These are phyloP conservation scores for Podospora fimiseda DNA, from an alignment of 495 filamentous ascomycete species.

Conservation along the genomic window DNA sequence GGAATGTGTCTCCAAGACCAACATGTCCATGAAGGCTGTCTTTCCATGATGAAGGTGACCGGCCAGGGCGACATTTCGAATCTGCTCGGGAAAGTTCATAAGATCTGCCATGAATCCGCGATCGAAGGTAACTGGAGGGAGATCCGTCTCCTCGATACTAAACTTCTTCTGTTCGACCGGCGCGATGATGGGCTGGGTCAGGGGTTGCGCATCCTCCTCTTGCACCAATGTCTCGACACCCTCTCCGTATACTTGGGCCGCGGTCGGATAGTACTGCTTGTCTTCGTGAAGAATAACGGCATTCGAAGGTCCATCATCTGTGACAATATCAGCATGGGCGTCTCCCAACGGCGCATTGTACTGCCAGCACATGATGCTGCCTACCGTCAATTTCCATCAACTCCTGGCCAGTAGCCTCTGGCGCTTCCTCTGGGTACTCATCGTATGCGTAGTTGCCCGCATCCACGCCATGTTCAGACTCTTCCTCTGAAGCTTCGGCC, in stretches of 20 bases:
- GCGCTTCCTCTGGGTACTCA: slow-evolving; percentile 59
- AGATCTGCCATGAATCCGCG: slow-evolving; percentile 89
- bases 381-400: slow-evolving; percentile 90
- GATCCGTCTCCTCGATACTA: slow-evolving; percentile 80
- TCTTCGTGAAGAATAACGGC: slow-evolving; percentile 96
- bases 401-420: slow-evolving; percentile 64
- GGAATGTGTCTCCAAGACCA: slow-evolving; percentile 91
- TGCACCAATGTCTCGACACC: slow-evolving; percentile 94
- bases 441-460: slow-evolving; percentile 75
- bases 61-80: slow-evolving; percentile 82
- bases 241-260: slow-evolving; percentile 86
- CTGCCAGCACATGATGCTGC: slow-evolving; percentile 5
- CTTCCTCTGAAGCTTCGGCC: slow-evolving; percentile 80
- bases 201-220: slow-evolving; percentile 91
- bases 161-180: slow-evolving; percentile 94
- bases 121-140: slow-evolving; percentile 80
- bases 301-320: slow-evolving; percentile 86
- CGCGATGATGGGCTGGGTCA: slow-evolving; percentile 88
- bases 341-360: slow-evolving; percentile 3
- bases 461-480: slow-evolving; percentile 65
- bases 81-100: slow-evolving; percentile 92
- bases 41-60: slow-evolving; percentile 97
- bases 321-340: slow-evolving; percentile 5
- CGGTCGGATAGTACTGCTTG: slow-evolving; percentile 98
- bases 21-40: slow-evolving; percentile 97